A percentile compares a stretch with the other conserved stretches of the same genome.
These are phyloP conservation scores for Metarhizium sp. DNA, from an alignment of 2,329 filamentous ascomycete genomes.

Conservation along the genomic window DNA sequence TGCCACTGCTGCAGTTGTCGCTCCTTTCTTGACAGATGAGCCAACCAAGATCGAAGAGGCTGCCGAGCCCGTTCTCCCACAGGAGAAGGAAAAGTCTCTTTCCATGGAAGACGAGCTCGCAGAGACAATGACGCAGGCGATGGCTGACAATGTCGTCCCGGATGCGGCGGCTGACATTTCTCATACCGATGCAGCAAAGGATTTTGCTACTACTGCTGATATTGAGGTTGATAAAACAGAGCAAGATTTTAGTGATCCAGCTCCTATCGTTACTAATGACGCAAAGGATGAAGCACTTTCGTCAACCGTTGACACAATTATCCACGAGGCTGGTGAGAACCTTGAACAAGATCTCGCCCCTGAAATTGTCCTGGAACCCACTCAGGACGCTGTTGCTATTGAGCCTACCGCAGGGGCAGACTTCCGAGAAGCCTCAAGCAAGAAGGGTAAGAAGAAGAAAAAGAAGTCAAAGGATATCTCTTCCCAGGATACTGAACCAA, in stretches of 20 bases:
- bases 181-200: background rate
- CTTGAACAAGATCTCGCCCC: background rate
- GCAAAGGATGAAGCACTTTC: background rate
- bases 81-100: slow-evolving; percentile 10
- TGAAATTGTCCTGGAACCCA: background rate
- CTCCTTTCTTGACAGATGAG: background rate
- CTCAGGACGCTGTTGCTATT: background rate
- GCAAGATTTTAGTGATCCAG: background rate
- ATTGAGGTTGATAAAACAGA: background rate
- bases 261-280: background rate
- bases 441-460: slow-evolving; percentile 13
- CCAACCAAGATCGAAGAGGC: slow-evolving; percentile 5
- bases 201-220: background rate
- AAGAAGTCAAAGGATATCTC: slow-evolving; percentile 3
- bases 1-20: slow-evolving; percentile 2
- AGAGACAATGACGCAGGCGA: background rate
- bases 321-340: background rate
- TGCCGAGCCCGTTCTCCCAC: background rate
- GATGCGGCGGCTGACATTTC: background rate
- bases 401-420: slow-evolving; percentile 1
- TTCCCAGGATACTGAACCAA: background rate
- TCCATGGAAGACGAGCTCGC: slow-evolving; percentile 1
- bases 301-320: background rate
- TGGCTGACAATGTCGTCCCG: background rate
- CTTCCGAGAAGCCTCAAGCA: background rate